Base-by-base conservation (phyloP, 805 yeast genomes). In the Metschnikowia gruessii region DNA sequence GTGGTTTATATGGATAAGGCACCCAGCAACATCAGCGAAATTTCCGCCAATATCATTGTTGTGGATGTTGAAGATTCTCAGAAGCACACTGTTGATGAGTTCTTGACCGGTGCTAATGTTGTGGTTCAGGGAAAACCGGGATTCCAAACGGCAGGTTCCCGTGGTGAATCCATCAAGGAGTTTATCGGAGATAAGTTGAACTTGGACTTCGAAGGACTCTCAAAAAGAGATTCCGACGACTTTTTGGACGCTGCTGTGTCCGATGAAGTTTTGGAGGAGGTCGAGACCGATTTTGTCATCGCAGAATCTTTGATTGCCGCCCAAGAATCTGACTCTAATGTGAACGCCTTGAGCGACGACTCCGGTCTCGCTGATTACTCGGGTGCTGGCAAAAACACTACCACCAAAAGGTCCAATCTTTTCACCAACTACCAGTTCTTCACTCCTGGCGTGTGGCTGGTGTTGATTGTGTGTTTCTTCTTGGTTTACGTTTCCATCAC, bases 381-480 rank as follows among this genome's bases (percentile, higher is more conserved):
- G 9, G 43, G 47, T n/a, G 24, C 46, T 18, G 32, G 32, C 33
- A 40, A 39, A 24, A 47, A 40, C 35, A 15, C 28, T 40, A 41
- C 45, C 22, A 16, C 42, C 38, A 29, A 24, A 22, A 43, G 38
- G 43, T 65, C 71, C 11, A 75, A 76, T 45, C 65, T 86, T 46
- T 85, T 87, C 64, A 77, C 80, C 48, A 71, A 75, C 50, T 87
- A 86, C 65, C 78, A 77, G 58, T 84, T 81, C 63, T 86, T 88
- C 71, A 77, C 89, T 11, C 83, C 91, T 13, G 97, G 96, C 17
- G 72, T 92, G 49, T 81, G 87, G 68, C 85, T 86, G 82, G 76
- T 85, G 45, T 66, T 85, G 49, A 65, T 91, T 36, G 89, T 88
- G 15, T 73, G 88, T 2, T 63, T 77, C 11, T 64, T 87, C 51